Percentiles rank a stretch among this genome's conserved stretches.
These are phyloP conservation scores for Neurospora pannonica DNA, from an alignment of 495 filamentous ascomycete species.

Conservation along the genomic window DNA sequence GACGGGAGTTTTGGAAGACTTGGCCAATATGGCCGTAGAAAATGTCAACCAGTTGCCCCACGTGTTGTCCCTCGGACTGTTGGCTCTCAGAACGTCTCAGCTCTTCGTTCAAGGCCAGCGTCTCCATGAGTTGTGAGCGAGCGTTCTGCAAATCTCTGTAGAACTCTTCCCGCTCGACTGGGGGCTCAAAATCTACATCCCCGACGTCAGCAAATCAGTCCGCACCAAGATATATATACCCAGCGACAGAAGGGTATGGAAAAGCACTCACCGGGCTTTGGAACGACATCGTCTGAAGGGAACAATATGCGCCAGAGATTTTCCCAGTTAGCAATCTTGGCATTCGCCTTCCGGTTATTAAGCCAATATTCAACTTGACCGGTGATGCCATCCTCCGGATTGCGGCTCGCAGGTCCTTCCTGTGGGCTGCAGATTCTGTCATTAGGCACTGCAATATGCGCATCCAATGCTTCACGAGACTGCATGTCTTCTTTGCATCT, in stretches of 20 bases:
- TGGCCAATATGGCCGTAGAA: conserved; percentile 4
- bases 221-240: neutral
- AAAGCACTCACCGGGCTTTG: conserved; percentile 7
- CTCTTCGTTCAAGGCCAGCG: neutral
- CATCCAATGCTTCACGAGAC: conserved; percentile 6
- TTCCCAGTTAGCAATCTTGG: conserved; percentile 20
- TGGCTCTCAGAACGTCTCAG: neutral
- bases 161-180: conserved; percentile 23
- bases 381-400: conserved; percentile 25
- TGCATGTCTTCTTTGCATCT: conserved; percentile 14
- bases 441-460: conserved; percentile 6
- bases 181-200: conserved; percentile 16
- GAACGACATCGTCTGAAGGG: conserved; percentile 5
- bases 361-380: conserved; percentile 10
- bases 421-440: conserved; percentile 13
- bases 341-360: conserved; percentile 17
- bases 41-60: neutral
- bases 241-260: neutral
- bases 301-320: conserved; percentile 20
- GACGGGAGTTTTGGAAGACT: conserved; percentile 1
- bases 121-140: neutral
- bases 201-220: neutral
- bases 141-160: conserved; percentile 8
- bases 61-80: neutral
- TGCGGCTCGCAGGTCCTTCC: conserved; percentile 1